A percentile compares a stretch with the other conserved stretches of the same genome.
These are phyloP conservation scores for Ogataea henricii DNA, from an alignment of 805 yeast species.

Conservation along the genomic window DNA sequence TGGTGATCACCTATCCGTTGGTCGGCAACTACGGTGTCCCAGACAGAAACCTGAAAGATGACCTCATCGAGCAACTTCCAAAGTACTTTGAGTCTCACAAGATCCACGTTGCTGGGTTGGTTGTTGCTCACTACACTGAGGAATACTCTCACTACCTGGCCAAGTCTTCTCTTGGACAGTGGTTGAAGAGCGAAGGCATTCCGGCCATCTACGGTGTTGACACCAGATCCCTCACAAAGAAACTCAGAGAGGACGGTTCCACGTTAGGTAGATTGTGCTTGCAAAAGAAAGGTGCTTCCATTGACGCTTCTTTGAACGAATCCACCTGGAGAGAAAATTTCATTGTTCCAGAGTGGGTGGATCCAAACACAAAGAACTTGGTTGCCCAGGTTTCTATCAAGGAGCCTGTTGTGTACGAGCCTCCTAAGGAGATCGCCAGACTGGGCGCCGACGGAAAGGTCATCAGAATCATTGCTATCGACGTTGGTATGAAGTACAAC, in stretches of 20 bases:
- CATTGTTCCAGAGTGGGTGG: constrained; percentile 83
- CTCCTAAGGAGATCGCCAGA: constrained; percentile 53
- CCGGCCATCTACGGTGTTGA: constrained; percentile 99
- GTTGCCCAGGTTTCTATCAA: constrained; percentile 87
- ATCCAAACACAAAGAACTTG: constrained; percentile 88
- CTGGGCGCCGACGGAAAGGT: constrained; percentile 74
- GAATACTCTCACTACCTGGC: constrained; percentile 94
- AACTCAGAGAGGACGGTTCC: constrained; percentile 88
- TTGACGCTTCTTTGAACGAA: constrained; percentile 36
- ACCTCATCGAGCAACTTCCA: constrained; percentile 73
- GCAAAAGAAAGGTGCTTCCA: constrained; percentile 44
- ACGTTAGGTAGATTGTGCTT: constrained; percentile 86
- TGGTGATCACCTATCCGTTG: constrained; percentile 94
- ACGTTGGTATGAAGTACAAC: constrained; percentile 97
- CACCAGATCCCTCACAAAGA: constrained; percentile 92
- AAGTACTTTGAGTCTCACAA: constrained; percentile 89
- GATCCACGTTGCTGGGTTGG: constrained; percentile 95
- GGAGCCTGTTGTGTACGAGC: constrained; percentile 75
- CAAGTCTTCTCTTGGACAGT: constrained; percentile 83
- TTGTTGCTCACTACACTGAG: constrained; percentile 96
- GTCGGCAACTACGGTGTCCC: constrained; percentile 99
- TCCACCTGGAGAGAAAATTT: constrained; percentile 62
- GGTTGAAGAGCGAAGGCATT: constrained; percentile 89
- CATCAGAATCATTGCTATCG: constrained; percentile 84
- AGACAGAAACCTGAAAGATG: constrained; percentile 76